Evolutionary conservation across 1,284 basidiomycete genomes (phyloP), one percentile per base, ranked within the genome.

Genomic region (Chondrostereum purpureum): DNA sequence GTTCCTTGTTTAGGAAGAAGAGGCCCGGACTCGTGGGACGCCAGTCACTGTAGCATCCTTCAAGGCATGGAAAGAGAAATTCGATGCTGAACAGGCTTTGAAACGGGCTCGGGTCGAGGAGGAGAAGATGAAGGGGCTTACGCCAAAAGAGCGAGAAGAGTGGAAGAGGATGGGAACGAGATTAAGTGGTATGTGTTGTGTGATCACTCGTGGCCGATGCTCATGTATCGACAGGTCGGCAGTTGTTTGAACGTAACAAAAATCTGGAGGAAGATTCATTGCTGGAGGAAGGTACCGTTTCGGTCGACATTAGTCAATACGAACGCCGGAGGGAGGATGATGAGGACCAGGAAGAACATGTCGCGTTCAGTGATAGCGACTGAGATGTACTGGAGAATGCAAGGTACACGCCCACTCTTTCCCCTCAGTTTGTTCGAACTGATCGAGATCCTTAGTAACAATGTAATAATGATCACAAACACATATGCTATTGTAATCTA

Each of bases 111-210:
- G 72, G 51, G 84, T 86, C 48, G 92, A 96, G 48, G 92, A 92
- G 21, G 93, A 95, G 50, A 80, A 75, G 58, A 62, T 94, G 44
- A 88, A 82, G 58, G 78, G 70, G 5, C 58, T 94, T 59, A 78
- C 83, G 12, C 67, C 83, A 2, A 95, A 89, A 61, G 95, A 98
- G 65, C 74, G 88, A 46, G 94, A 98, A 64, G 95, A 98, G 59
- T 80, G 73, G 62, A 90, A 80, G 64, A 82, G 75, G 57, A 63
- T 78, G 16, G 71, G 63, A 19, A 73, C 69, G 46, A 78, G 94
- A 53, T 67, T 83, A 14, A 77, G 77, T 48, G 94, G 94, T 90
- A 56, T 50, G 71, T 24, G 16, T 23, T 16, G 8, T 39, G 12
- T 22, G 8, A 20, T 19, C 5, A 14, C 23, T 6, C 11, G 17